A percentile compares a stretch with the other conserved stretches of the same genome.
Evolutionary conservation across 345 rosid genomes (phyloP).

Genomic region (Citrus medica): DNA sequence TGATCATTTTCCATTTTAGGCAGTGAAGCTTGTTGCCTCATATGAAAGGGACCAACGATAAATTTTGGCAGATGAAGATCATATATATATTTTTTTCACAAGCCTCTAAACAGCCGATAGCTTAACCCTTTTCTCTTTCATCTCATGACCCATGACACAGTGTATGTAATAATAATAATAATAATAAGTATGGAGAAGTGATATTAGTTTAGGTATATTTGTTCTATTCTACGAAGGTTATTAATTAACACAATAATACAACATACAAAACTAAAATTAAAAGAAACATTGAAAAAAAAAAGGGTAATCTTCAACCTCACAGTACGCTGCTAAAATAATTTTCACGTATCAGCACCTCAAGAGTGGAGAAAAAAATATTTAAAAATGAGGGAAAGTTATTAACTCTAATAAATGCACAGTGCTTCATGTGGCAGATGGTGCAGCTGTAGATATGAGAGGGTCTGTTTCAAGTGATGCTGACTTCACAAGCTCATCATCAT

Average conservation of each 20-base stretch:
- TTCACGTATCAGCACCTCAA: constrained; percentile 18
- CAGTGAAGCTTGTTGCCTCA: constrained; percentile 30
- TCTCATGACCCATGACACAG: neutral
- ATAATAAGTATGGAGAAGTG: constrained; percentile 6
- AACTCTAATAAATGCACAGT: constrained; percentile 22
- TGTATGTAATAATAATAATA: no score
- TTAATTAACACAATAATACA: constrained; percentile 8
- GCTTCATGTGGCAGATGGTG: constrained; percentile 8
- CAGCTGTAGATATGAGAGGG: constrained; percentile 36
- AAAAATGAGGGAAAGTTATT: constrained; percentile 16
- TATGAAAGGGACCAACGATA: constrained; percentile 38
- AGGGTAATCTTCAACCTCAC: constrained; percentile 6
- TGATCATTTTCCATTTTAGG: constrained; percentile 45
- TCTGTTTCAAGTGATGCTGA: constrained; percentile 41
- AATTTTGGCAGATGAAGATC: constrained; percentile 22
- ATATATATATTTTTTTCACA: constrained; percentile 10
- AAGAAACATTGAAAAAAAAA: neutral
- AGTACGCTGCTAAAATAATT: constrained; percentile 11
- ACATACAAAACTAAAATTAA: neutral
- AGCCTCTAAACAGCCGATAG: constrained; percentile 46
- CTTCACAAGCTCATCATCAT: constrained; percentile 39
- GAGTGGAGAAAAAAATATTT: neutral
- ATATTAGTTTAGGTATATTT: constrained; percentile 8
- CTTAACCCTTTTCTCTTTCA: constrained; percentile 13
- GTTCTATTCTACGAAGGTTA: constrained; percentile 18